Evolutionary conservation across 2,329 filamentous ascomycete genomes (phyloP).

Genomic region (Ramichloridium luteum): DNA sequence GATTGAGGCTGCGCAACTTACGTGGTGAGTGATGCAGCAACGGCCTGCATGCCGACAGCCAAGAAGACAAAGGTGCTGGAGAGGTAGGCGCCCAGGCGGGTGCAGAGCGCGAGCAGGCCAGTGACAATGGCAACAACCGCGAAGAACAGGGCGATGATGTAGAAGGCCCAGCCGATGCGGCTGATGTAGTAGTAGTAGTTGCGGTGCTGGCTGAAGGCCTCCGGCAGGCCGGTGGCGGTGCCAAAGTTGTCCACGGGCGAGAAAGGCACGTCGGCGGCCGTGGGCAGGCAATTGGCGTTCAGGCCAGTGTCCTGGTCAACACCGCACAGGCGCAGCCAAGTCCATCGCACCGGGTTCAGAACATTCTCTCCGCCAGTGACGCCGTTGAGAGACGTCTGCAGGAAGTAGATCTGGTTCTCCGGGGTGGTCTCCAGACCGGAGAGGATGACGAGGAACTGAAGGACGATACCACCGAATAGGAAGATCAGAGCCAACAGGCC

Average conservation of each 20-base stretch:
- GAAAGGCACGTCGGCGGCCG: slow-evolving; percentile 53
- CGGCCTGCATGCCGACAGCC: slow-evolving; percentile 56
- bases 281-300: slow-evolving; percentile 48
- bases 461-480: slow-evolving; percentile 47
- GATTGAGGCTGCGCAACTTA: slow-evolving; percentile 32
- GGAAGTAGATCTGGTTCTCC: slow-evolving; percentile 71
- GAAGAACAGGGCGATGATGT: slow-evolving; percentile 75
- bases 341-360: slow-evolving; percentile 62
- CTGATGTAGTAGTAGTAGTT: slow-evolving; percentile 71
- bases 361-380: slow-evolving; percentile 48
- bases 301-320: slow-evolving; percentile 38
- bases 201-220: slow-evolving; percentile 42
- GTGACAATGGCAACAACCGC: slow-evolving; percentile 54
- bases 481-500: slow-evolving; percentile 48
- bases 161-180: slow-evolving; percentile 87
- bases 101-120: slow-evolving; percentile 57
- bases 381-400: slow-evolving; percentile 61
- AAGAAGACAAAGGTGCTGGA: slow-evolving; percentile 45
- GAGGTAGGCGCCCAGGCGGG: slow-evolving; percentile 57
- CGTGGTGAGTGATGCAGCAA: slow-evolving; percentile 65
- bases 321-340: slow-evolving; percentile 75
- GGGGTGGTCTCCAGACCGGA: slow-evolving; percentile 46
- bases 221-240: slow-evolving; percentile 36
- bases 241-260: slow-evolving; percentile 52
- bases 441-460: slow-evolving; percentile 55